Conservation (phyloP, 1,284 basidiomycete species). For the Cutaneotrichosporon dermatis region DNA sequence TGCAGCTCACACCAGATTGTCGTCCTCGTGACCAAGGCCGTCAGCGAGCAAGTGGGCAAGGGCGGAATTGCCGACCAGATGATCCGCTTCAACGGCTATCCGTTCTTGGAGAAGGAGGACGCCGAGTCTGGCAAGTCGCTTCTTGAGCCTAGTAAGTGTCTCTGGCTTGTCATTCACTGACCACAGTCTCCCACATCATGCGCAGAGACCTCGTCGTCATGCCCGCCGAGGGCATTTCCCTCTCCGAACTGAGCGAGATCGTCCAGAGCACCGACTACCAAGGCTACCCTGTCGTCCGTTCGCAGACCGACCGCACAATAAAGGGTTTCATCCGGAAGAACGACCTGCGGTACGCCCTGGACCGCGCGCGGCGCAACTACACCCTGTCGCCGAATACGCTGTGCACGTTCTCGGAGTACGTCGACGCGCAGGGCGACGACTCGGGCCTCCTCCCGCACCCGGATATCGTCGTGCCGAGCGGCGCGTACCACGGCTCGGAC, state of each 20-base stretch:
- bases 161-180: slow-evolving; percentile 10
- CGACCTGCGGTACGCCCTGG: slow-evolving; percentile 80
- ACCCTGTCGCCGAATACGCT: slow-evolving; percentile 61
- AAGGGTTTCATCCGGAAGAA: slow-evolving; percentile 84
- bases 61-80: slow-evolving; percentile 95
- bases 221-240: slow-evolving; percentile 66
- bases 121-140: slow-evolving; percentile 88
- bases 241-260: slow-evolving; percentile 68
- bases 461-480: slow-evolving; percentile 34
- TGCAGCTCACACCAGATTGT: slow-evolving; percentile 99
- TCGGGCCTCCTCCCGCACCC: slow-evolving; percentile 22
- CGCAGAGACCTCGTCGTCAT: slow-evolving; percentile 69
- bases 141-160: slow-evolving; percentile 69
- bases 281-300: slow-evolving; percentile 82
- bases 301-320: slow-evolving; percentile 56
- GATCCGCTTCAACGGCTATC: slow-evolving; percentile 95
- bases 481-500: slow-evolving; percentile 13
- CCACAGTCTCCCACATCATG: slow-evolving; percentile 82
- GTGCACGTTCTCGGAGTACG: slow-evolving; percentile 61
- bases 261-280: slow-evolving; percentile 70
- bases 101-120: slow-evolving; percentile 78
- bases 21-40: slow-evolving; percentile 90
- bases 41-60: slow-evolving; percentile 89
- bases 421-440: slow-evolving; percentile 25
- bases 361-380: slow-evolving; percentile 63